Evolutionary conservation across 768 basidiomycete species (phyloP).

Genomic region (Leucosporidium scottii): DNA sequence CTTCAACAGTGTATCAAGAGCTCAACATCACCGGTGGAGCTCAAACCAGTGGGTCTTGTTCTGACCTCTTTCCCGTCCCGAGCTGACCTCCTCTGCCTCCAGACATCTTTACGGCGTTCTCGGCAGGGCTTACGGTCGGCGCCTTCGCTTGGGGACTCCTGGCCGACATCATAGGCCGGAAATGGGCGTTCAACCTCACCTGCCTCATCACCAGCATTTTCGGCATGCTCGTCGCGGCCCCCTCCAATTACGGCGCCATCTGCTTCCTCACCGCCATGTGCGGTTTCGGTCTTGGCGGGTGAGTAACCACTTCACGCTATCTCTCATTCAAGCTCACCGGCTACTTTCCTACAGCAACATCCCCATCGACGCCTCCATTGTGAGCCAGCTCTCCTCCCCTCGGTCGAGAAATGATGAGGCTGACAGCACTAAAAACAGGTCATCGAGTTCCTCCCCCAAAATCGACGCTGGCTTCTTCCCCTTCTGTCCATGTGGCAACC

Average conservation of each 20-base stretch:
- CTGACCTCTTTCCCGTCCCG: neutral
- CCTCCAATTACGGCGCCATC: conserved; percentile 43
- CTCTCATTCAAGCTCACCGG: neutral
- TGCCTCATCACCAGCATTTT: conserved; percentile 44
- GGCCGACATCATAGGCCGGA: conserved; percentile 41
- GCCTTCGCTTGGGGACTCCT: conserved; percentile 41
- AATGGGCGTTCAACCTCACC: conserved; percentile 45
- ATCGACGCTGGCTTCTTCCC: neutral
- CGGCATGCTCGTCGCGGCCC: conserved; percentile 42
- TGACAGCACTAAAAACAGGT: neutral
- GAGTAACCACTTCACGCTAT: too few relatives aligned
- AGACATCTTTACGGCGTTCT: conserved; percentile 41
- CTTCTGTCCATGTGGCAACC: conserved; percentile 1
- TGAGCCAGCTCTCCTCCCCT: neutral
- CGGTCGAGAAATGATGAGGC: neutral
- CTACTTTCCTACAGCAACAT: conserved; percentile 36
- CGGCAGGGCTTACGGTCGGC: conserved; percentile 41
- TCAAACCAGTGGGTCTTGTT: neutral
- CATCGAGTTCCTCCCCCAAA: conserved; percentile 3
- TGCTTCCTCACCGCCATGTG: conserved; percentile 41
- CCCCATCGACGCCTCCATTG: conserved; percentile 45
- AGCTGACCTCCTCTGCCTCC: neutral
- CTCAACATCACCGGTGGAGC: neutral
- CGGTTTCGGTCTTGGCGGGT: conserved; percentile 41
- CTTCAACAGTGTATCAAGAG: neutral